Conservation (phyloP, 108 stramenopile genomes). For the Chaetoceros muelleri region DNA sequence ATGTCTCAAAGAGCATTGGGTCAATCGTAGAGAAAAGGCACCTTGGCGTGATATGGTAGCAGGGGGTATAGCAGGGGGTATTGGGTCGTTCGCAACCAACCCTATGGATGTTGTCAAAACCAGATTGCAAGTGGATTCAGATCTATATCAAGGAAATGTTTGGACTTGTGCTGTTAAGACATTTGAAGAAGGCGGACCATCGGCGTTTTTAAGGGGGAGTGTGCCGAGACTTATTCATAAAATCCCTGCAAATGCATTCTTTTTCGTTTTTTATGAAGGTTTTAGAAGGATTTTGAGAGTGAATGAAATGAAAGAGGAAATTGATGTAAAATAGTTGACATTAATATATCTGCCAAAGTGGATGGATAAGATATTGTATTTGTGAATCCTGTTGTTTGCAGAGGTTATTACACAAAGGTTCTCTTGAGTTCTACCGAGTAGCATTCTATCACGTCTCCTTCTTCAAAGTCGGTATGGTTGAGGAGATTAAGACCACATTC, state of each 20-base stretch:
- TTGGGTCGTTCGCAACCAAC: slow-evolving; percentile 83
- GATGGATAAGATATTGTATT: too few species aligned
- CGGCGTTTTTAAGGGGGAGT: slow-evolving; percentile 82
- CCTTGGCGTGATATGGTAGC: slow-evolving; percentile 67
- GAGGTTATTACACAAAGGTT: slow-evolving; percentile 22
- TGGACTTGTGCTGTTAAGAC: slow-evolving; percentile 32
- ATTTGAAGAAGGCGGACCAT: slow-evolving; percentile 54
- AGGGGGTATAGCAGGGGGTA: slow-evolving; percentile 85
- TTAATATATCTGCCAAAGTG: too few species aligned
- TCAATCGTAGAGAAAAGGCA: slow-evolving; percentile 9
- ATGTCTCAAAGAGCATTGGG: slow-evolving; percentile 57
- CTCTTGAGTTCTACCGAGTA: slow-evolving; percentile 60
- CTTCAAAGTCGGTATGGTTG: slow-evolving; percentile 51
- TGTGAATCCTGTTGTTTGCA: too few species aligned
- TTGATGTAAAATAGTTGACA: too few species aligned
- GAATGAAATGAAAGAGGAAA: too few species aligned
- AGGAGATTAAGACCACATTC: slow-evolving; percentile 68
- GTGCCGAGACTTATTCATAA: slow-evolving; percentile 89
- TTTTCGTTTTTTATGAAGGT: slow-evolving; percentile 92
- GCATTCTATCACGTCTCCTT: slow-evolving; percentile 69
- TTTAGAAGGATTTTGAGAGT: slow-evolving; percentile 71
- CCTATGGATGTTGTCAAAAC: slow-evolving; percentile 94
- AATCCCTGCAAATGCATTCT: slow-evolving; percentile 90
- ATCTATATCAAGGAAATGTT: slow-evolving; percentile 59
- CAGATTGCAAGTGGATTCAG: slow-evolving; percentile 63